A percentile compares a stretch with the other conserved stretches of the same genome.
These are phyloP conservation scores for Hypoxylon sp. DNA, from an alignment of 2,329 filamentous ascomycete genomes.

Conservation along the genomic window DNA sequence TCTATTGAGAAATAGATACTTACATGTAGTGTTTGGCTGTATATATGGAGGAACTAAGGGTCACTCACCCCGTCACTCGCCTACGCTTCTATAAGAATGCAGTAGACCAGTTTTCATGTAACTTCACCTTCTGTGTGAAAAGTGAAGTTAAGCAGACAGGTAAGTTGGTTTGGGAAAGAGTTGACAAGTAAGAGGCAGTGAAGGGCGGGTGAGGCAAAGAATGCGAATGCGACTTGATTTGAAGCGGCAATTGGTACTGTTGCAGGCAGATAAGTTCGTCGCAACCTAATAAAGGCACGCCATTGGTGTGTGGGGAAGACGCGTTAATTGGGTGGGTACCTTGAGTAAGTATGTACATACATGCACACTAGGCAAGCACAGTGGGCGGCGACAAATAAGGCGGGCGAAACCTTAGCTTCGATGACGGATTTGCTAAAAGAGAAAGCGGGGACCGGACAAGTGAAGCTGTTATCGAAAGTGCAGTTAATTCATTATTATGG, in stretches of 20 bases:
- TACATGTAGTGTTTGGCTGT: slow-evolving; percentile 19
- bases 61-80: slow-evolving; percentile 16
- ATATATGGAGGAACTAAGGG: not conserved
- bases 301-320: slow-evolving; percentile 24
- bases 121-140: slow-evolving; percentile 8
- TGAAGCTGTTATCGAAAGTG: slow-evolving; percentile 35
- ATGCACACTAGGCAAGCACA: slow-evolving; percentile 6
- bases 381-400: slow-evolving; percentile 30
- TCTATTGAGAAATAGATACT: slow-evolving; percentile 5
- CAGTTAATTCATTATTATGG: slow-evolving; percentile 9
- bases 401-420: slow-evolving; percentile 17
- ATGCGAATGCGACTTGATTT: slow-evolving; percentile 24
- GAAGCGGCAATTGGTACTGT: slow-evolving; percentile 37
- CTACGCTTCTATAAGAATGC: not conserved
- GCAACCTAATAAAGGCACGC: slow-evolving; percentile 38
- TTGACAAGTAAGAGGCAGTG: slow-evolving; percentile 22
- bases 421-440: slow-evolving; percentile 30
- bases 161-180: slow-evolving; percentile 6
- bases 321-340: slow-evolving; percentile 25
- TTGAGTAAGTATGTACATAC: too few species aligned
- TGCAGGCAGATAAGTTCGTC: slow-evolving; percentile 44
- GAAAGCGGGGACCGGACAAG: slow-evolving; percentile 31
- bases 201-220: slow-evolving; percentile 7
- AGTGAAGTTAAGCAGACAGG: not conserved
- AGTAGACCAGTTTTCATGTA: slow-evolving; percentile 9